Conservation (phyloP, 176 grass and related monocot species). For the Cenchrus purpureus region DNA sequence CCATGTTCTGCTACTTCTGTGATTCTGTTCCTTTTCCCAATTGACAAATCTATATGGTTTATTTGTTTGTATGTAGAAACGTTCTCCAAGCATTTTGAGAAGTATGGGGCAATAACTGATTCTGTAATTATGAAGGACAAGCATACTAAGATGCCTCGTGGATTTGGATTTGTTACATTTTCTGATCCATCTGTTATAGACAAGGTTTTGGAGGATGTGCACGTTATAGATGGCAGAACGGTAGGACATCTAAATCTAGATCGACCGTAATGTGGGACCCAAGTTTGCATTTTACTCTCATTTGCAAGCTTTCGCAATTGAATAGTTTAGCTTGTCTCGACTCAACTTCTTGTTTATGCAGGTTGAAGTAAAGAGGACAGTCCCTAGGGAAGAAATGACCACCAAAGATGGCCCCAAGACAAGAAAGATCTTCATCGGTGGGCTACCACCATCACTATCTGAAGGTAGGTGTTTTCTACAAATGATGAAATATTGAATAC, state of each 20-base stretch:
- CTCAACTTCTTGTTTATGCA: slow-evolving; percentile 45
- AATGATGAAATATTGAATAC: neutral
- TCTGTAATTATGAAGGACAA: slow-evolving; percentile 99
- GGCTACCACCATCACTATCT: slow-evolving; percentile 70
- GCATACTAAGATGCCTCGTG: slow-evolving; percentile 95
- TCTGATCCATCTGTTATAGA: slow-evolving; percentile 96
- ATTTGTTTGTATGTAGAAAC: slow-evolving; percentile 82
- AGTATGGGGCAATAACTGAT: slow-evolving; percentile 94
- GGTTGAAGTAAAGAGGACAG: slow-evolving; percentile 99
- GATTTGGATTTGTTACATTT: slow-evolving; percentile 99
- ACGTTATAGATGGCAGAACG: slow-evolving; percentile 90
- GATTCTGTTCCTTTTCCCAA: slow-evolving; percentile 35
- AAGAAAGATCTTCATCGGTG: slow-evolving; percentile 98
- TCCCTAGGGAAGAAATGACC: slow-evolving; percentile 83
- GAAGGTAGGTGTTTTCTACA: slow-evolving; percentile 63
- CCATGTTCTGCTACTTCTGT: slow-evolving; percentile 11
- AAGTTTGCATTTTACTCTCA: slow-evolving; percentile 29
- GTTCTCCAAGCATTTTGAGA: slow-evolving; percentile 96
- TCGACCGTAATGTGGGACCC: slow-evolving; percentile 43
- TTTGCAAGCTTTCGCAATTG: neutral
- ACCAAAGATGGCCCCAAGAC: slow-evolving; percentile 84
- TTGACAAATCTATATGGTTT: slow-evolving; percentile 65
- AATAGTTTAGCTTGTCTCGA: slow-evolving; percentile 14
- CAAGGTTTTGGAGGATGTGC: slow-evolving; percentile 96
- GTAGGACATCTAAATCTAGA: slow-evolving; percentile 70